A percentile compares a stretch with the other conserved stretches of the same genome.
Conservation (phyloP, 2,329 filamentous ascomycete species). For the Colletotrichum australisinense region DNA sequence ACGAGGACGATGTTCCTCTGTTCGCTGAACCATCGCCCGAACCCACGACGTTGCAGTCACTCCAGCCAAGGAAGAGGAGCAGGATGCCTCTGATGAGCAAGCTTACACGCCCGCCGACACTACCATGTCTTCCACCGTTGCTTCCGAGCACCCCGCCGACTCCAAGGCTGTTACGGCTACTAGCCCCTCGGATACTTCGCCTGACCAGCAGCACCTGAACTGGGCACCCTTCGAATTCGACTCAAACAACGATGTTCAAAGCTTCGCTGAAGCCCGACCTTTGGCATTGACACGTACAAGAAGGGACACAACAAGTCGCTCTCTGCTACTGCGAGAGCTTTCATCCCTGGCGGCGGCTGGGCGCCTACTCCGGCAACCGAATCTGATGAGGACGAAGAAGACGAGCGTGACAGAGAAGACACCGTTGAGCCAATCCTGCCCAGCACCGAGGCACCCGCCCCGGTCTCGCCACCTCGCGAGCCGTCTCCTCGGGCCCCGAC, state of each 20-base stretch:
- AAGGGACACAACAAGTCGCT: conserved; percentile 66
- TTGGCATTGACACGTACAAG: conserved; percentile 56
- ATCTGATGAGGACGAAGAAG: conserved; percentile 36
- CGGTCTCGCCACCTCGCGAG: conserved; percentile 12
- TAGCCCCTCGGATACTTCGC: conserved; percentile 64
- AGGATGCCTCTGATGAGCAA: conserved; percentile 46
- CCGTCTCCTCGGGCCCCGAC: conserved; percentile 38
- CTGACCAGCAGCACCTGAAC: conserved; percentile 60
- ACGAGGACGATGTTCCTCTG: conserved; percentile 78
- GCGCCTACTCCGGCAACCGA: conserved; percentile 25
- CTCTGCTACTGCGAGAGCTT: conserved; percentile 78
- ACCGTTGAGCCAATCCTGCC: conserved; percentile 33
- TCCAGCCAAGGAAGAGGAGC: conserved; percentile 23
- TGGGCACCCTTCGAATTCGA: conserved; percentile 73
- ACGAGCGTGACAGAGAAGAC: conserved; percentile 35
- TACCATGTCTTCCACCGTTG: conserved; percentile 64
- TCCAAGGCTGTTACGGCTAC: conserved; percentile 61
- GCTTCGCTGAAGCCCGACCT: conserved; percentile 64
- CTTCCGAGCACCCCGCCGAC: conserved; percentile 62
- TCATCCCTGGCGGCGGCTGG: conserved; percentile 60
- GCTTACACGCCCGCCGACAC: conserved; percentile 60
- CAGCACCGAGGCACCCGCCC: conserved; percentile 7
- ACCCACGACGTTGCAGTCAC: conserved; percentile 33
- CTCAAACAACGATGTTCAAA: conserved; percentile 57
- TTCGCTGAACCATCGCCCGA: conserved; percentile 70